These are phyloP conservation scores for Fusarium keratoplasticum DNA, from an alignment of 2,329 filamentous ascomycete species.

Conservation along the genomic window DNA sequence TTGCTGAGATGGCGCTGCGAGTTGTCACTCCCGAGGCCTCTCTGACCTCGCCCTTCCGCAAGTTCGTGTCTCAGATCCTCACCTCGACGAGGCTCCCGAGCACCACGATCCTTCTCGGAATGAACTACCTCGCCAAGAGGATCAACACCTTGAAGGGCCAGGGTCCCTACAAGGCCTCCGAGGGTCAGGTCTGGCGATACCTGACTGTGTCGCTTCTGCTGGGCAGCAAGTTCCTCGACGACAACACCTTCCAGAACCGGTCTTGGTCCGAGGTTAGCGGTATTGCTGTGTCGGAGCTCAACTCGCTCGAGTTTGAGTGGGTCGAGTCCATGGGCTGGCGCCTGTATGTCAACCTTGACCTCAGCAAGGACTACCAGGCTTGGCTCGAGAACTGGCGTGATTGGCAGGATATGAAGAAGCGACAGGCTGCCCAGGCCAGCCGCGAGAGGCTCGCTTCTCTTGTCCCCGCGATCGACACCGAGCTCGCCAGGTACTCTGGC, in stretches of 20 bases:
- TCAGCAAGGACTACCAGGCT: slow-evolving; percentile 76
- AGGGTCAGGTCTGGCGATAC: slow-evolving; percentile 86
- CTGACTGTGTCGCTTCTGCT: slow-evolving; percentile 86
- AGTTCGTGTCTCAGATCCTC: slow-evolving; percentile 91
- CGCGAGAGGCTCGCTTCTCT: slow-evolving; percentile 63
- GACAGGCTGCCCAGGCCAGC: slow-evolving; percentile 59
- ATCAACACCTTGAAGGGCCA: slow-evolving; percentile 77
- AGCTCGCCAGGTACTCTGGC: slow-evolving; percentile 53
- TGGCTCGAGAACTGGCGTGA: slow-evolving; percentile 72
- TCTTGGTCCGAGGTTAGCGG: slow-evolving; percentile 97
- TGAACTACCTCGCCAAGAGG: slow-evolving; percentile 88
- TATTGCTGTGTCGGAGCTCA: slow-evolving; percentile 85
- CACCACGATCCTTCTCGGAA: slow-evolving; percentile 88
- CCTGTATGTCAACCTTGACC: slow-evolving; percentile 86
- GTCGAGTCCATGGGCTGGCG: slow-evolving; percentile 84
- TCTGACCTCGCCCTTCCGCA: slow-evolving; percentile 81
- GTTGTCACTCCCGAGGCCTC: slow-evolving; percentile 64
- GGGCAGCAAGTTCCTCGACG: slow-evolving; percentile 95
- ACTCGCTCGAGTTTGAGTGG: slow-evolving; percentile 89
- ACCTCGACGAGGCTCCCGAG: slow-evolving; percentile 90
- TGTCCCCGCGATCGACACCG: slow-evolving; percentile 60
- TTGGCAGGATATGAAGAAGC: slow-evolving; percentile 67
- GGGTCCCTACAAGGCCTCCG: slow-evolving; percentile 67
- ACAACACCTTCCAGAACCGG: slow-evolving; percentile 97
- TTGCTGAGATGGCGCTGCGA: slow-evolving; percentile 84